Conservation (phyloP, 345 rosid genomes). For the Sisymbrium altissimum region DNA sequence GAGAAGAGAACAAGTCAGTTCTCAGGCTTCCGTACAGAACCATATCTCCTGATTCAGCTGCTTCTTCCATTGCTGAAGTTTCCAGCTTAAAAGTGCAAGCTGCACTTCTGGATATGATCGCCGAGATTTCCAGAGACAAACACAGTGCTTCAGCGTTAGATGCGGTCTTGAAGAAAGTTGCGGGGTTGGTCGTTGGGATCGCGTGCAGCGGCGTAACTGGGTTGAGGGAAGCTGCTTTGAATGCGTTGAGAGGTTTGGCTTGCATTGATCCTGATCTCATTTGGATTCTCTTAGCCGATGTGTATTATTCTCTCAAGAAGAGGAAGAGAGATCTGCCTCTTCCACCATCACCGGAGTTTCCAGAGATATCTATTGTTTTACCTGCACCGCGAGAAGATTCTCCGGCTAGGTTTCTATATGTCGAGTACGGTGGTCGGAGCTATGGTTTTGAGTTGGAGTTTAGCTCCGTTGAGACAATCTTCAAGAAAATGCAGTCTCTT, state of each 20-base stretch:
- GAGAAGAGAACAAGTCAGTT: conserved; percentile 45
- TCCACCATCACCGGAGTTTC: conserved; percentile 57
- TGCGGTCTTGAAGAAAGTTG: conserved; percentile 72
- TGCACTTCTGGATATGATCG: conserved; percentile 76
- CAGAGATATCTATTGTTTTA: conserved; percentile 42
- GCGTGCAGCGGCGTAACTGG: conserved; percentile 72
- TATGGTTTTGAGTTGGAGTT: conserved; percentile 70
- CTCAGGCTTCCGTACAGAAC: conserved; percentile 80
- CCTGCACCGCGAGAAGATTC: conserved; percentile 48
- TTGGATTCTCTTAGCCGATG: conserved; percentile 87
- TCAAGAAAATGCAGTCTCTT: conserved; percentile 46
- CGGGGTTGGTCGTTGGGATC: conserved; percentile 80
- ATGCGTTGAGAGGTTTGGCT: conserved; percentile 73
- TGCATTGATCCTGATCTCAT: conserved; percentile 80
- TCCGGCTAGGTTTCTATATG: conserved; percentile 50
- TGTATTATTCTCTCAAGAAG: conserved; percentile 62
- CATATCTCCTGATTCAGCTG: conserved; percentile 40
- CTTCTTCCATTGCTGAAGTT: conserved; percentile 53
- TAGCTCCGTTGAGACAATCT: conserved; percentile 54
- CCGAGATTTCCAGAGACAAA: conserved; percentile 55
- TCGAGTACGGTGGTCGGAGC: conserved; percentile 73
- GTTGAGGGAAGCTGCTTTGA: conserved; percentile 60
- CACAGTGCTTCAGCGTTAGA: conserved; percentile 69
- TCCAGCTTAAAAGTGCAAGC: conserved; percentile 78
- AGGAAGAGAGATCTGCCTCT: conserved; percentile 42